Base-by-base conservation (phyloP, 306 rosid genomes). In the Glycine latifolia region DNA sequence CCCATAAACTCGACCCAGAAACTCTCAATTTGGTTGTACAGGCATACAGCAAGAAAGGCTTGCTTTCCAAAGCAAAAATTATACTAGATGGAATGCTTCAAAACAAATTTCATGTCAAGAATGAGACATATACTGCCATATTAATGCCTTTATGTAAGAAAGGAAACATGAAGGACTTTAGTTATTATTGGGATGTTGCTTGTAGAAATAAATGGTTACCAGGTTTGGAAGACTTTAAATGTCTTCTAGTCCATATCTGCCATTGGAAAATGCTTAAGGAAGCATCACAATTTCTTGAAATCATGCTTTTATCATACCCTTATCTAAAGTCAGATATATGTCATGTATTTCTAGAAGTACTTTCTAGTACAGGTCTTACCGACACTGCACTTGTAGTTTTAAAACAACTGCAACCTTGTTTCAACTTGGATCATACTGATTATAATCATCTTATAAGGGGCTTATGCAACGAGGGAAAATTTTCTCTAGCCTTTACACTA, bases 281-380 rank as follows among this genome's bases (percentile, higher is more conserved):
- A 86, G 94, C 89, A 54, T 76, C 92, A 33, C 87, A 84, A 81
- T 86, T 90, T 79, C 89, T 95, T 81, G 91, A 93, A 85, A 80
- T 75, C 84, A 88, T 93, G 92, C 77, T 92, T 80, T 59, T 83
- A 16, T 85, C 91, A 67, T 49, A 80, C 86, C 91, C 93, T 81
- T 67, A 60, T 71, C 82, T 44, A 61, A 88, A 88, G 85, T 81
- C 73, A n/a, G 87, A 88, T 73, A 80, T 88, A 75, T 85, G 89
- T 77, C 75, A 87, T 73, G 54, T 76, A 47, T 88, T 93, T 81
- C 62, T 91, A 0, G 89, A 90, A 85, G 86, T 73, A 66, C 89
- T 93, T 86, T 89, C 87, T 33, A 66, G 60, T 77, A 60, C 74
- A 1, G 87, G 91, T 75, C 89, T 79, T 75, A 52, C 94, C 0